Conservation (phyloP, 768 basidiomycete genomes). For the Lepiota brunneoincarnata region DNA sequence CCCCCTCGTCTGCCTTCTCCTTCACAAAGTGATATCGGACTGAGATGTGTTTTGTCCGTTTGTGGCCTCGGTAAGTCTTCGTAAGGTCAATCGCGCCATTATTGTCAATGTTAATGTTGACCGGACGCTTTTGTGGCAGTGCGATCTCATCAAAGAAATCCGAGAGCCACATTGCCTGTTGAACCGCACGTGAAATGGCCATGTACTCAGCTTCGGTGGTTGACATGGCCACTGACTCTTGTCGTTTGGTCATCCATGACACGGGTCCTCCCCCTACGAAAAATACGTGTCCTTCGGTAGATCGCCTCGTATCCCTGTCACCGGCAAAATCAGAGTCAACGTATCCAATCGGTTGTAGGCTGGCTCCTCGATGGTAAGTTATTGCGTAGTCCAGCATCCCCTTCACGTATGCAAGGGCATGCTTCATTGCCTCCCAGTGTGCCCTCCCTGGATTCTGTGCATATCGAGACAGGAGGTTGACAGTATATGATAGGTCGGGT, state of each 20-base stretch:
- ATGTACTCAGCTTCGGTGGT: too few species aligned
- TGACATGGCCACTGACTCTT: too few species aligned
- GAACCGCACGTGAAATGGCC: conserved; percentile 19
- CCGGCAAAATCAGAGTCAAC: conserved; percentile 22
- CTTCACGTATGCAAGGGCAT: conserved; percentile 15
- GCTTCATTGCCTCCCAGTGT: conserved; percentile 9
- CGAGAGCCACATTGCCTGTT: conserved; percentile 24
- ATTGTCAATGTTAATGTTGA: conserved; percentile 23
- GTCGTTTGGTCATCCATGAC: too few species aligned
- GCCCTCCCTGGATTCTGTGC: too few species aligned
- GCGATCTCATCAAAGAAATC: conserved; percentile 20
- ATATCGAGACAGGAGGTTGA: too few species aligned
- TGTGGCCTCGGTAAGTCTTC: conserved; percentile 23
- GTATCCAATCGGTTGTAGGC: conserved; percentile 12
- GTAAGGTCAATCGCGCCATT: conserved; percentile 23
- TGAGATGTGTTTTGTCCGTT: conserved; percentile 25
- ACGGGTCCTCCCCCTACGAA: too few species aligned
- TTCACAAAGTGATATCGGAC: too few species aligned
- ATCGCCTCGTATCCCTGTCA: too few species aligned
- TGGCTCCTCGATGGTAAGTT: conserved; percentile 8
- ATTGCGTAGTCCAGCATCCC: conserved; percentile 3
- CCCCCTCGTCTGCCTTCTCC: too few species aligned
- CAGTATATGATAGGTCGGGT: too few species aligned
- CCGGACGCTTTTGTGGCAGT: conserved; percentile 3
- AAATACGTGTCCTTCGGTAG: too few species aligned